Evolutionary conservation across 345 rosid species (phyloP).

Genomic region (Populus euphratica): DNA sequence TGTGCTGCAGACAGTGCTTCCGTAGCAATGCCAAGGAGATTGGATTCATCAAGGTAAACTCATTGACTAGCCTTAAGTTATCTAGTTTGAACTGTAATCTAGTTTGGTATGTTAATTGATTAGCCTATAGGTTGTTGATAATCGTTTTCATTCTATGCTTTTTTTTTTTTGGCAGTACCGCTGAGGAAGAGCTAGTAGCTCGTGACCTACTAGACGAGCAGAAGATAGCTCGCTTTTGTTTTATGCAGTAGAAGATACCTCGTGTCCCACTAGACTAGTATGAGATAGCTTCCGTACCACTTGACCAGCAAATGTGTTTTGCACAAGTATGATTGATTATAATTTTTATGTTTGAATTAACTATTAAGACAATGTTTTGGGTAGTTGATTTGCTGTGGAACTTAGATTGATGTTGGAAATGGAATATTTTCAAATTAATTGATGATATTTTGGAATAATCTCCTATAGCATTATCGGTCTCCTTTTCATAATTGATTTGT

Average conservation of each 20-base stretch:
- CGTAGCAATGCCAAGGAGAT: conserved; percentile 38
- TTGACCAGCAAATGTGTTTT: background rate
- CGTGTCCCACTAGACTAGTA: background rate
- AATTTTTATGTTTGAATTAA: background rate
- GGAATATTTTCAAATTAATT: background rate
- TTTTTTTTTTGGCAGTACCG: conserved; percentile 20
- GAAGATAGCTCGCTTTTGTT: too few relatives aligned
- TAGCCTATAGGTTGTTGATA: background rate
- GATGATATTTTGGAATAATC: background rate
- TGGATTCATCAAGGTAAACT: conserved; percentile 33
- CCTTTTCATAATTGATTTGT: background rate
- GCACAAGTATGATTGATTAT: background rate
- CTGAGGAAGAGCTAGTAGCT: background rate
- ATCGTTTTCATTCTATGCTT: background rate
- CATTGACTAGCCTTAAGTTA: background rate
- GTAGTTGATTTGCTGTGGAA: conserved; percentile 8
- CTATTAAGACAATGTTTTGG: background rate
- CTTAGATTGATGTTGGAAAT: background rate
- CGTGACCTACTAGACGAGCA: background rate
- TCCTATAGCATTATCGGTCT: background rate
- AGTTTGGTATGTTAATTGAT: background rate
- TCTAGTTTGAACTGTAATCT: background rate
- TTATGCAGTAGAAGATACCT: conserved; percentile 12
- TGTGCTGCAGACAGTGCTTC: conserved; percentile 43
- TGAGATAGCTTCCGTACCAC: too few relatives aligned